A percentile compares a stretch with the other conserved stretches of the same genome.
These are phyloP conservation scores for Pelargonium citronellum DNA, from an alignment of 441 rosid species.

Conservation along the genomic window DNA sequence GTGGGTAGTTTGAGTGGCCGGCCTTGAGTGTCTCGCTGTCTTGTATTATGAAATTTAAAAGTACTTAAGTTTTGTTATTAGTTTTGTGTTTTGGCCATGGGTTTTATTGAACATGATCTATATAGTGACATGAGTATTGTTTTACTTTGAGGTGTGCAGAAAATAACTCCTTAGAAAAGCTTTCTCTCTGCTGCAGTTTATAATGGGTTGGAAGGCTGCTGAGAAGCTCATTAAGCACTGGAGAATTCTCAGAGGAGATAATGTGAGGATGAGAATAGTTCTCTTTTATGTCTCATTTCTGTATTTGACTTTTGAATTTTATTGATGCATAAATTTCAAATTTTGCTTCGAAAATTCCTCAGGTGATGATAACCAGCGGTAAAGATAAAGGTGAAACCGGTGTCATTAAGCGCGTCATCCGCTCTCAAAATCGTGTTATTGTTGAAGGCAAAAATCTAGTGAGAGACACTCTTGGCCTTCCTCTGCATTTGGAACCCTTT, in stretches of 20 bases:
- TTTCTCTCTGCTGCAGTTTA: constrained; percentile 4
- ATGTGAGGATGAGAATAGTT: constrained; percentile 37
- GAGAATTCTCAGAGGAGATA: constrained; percentile 88
- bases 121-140: neutral
- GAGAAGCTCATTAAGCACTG: constrained; percentile 90
- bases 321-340: neutral
- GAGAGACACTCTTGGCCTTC: constrained; percentile 13
- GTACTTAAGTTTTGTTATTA: neutral
- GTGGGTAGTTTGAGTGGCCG: no score
- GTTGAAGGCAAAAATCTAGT: constrained; percentile 84
- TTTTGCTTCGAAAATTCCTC: neutral
- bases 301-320: neutral
- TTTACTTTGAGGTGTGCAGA: neutral
- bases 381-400: constrained; percentile 83
- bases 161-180: neutral
- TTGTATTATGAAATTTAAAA: no score
- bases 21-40: no score
- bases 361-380: constrained; percentile 78
- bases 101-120: neutral
- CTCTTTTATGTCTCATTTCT: neutral
- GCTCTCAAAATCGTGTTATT: constrained; percentile 82
- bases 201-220: constrained; percentile 98
- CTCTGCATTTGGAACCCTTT: neutral
- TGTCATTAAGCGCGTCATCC: constrained; percentile 58
- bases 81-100: neutral